A percentile compares a stretch with the other conserved stretches of the same genome.
Conservation (phyloP, 2,329 filamentous ascomycete genomes). For the Xylariaceae sp. region DNA sequence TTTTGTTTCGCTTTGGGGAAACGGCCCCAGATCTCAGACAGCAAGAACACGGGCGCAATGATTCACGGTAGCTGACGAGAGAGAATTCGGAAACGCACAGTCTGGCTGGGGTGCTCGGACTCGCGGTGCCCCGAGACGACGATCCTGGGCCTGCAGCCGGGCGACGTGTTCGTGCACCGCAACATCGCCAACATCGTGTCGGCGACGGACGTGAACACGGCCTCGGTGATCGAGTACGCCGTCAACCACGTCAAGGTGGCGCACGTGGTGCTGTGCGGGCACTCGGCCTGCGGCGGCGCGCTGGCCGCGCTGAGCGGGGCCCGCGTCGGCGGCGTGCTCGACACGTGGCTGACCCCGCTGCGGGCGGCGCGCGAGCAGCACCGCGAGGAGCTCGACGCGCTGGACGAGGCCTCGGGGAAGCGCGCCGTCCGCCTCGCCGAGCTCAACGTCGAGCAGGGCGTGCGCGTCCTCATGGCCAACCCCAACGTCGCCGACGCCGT, state of each 20-base stretch:
- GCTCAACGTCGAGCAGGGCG: slow-evolving; percentile 65
- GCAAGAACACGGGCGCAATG: not conserved
- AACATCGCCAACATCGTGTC: slow-evolving; percentile 84
- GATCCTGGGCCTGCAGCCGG: slow-evolving; percentile 68
- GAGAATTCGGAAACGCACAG: no score
- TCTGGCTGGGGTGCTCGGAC: slow-evolving; percentile 86
- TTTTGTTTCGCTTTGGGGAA: no score
- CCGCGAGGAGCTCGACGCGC: slow-evolving; percentile 45
- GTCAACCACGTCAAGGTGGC: slow-evolving; percentile 64
- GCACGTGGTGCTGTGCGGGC: slow-evolving; percentile 64
- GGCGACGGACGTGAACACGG: slow-evolving; percentile 65
- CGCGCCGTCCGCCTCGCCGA: slow-evolving; percentile 60
- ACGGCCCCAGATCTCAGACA: no score
- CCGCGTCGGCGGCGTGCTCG: slow-evolving; percentile 45
- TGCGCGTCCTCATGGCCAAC: slow-evolving; percentile 62
- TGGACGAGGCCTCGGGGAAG: slow-evolving; percentile 46
- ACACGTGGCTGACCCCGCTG: slow-evolving; percentile 48
- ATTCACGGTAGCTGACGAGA: slow-evolving; percentile 4
- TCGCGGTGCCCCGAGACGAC: slow-evolving; percentile 79
- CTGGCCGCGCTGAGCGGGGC: slow-evolving; percentile 45
- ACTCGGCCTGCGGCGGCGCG: slow-evolving; percentile 62
- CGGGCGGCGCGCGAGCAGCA: slow-evolving; percentile 37
- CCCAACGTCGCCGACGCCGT: slow-evolving; percentile 63
- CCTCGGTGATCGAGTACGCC: slow-evolving; percentile 72
- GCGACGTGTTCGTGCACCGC: slow-evolving; percentile 82